These are phyloP conservation scores for Helichrysum umbraculigerum DNA, from an alignment of 129 eudicot genomes.

Conservation along the genomic window DNA sequence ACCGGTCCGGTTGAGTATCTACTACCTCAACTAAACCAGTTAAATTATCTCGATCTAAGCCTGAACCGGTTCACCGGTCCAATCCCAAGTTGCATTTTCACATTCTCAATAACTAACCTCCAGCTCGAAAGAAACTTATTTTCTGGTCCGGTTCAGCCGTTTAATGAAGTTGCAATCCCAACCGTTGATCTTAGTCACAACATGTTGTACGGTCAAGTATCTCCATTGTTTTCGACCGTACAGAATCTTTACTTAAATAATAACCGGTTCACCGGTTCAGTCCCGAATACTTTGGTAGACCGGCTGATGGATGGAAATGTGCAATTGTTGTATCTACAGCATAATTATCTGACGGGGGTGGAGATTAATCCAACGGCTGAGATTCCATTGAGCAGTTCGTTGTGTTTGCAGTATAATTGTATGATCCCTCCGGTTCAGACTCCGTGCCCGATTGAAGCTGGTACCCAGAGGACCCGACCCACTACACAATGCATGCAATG, in stretches of 20 bases:
- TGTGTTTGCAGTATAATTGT: conserved; percentile 90
- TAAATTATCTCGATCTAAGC: conserved; percentile 72
- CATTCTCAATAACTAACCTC: conserved; percentile 66
- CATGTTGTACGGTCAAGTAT: conserved; percentile 65
- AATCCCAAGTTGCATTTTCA: conserved; percentile 57
- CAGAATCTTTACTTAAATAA: conserved; percentile 73
- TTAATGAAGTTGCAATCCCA: conserved; percentile 51
- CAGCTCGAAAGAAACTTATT: conserved; percentile 72
- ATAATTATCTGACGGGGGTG: conserved; percentile 69
- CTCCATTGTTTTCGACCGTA: conserved; percentile 73
- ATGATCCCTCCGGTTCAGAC: conserved; percentile 89
- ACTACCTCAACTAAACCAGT: conserved; percentile 46
- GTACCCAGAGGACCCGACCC: conserved; percentile 83
- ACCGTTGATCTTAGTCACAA: conserved; percentile 86
- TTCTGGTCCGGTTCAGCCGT: conserved; percentile 69
- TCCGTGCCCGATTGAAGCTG: conserved; percentile 92
- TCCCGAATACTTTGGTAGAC: conserved; percentile 68
- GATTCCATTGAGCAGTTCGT: conserved; percentile 73
- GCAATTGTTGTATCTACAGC: conserved; percentile 72
- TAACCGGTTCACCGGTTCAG: conserved; percentile 84
- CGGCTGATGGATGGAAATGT: conserved; percentile 59
- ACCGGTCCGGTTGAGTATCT: conserved; percentile 57
- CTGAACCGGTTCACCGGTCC: conserved; percentile 73
- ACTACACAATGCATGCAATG: conserved; percentile 66
- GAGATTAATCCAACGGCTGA: conserved; percentile 71